Evolutionary conservation across 495 filamentous ascomycete species (phyloP).

Genomic region (Pseudomonodictys pantanalensis): DNA sequence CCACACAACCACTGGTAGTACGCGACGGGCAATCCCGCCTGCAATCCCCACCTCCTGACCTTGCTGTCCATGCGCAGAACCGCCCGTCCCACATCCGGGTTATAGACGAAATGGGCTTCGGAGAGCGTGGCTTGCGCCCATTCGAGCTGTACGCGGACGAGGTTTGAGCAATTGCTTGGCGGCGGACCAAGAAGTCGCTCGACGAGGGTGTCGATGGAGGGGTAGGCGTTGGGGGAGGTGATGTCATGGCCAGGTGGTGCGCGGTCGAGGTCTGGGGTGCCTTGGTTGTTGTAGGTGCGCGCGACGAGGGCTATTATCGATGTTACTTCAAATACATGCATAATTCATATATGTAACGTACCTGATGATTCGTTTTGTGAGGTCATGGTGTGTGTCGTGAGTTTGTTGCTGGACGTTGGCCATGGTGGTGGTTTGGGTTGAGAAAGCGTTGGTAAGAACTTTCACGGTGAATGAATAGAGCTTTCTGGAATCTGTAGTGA

Average conservation of each 20-base stretch:
- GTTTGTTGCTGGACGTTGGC: too few species aligned
- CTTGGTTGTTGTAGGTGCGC: neutral
- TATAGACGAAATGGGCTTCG: slow-evolving; percentile 2
- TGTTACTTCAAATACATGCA: too few species aligned
- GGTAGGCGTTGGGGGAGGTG: neutral
- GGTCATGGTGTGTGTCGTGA: too few species aligned
- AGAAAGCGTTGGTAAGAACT: too few species aligned
- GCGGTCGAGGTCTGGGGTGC: neutral
- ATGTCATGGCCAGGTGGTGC: neutral
- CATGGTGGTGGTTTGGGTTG: too few species aligned
- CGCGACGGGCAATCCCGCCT: neutral
- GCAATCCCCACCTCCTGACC: neutral
- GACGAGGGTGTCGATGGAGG: neutral
- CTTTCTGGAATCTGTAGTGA: too few species aligned
- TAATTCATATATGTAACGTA: too few species aligned
- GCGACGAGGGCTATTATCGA: too few species aligned
- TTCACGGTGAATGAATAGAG: too few species aligned
- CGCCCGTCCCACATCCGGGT: neutral
- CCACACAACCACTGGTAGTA: slow-evolving; percentile 11
- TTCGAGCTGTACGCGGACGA: neutral
- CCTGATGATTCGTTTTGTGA: too few species aligned
- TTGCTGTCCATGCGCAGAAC: slow-evolving; percentile 4
- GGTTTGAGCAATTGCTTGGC: neutral
- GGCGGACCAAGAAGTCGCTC: slow-evolving; percentile 4
- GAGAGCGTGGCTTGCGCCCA: neutral